phyloP scores from a whole-genome alignment of 495 filamentous ascomycete genomes.

The Bombardia bombarda region DNA sequence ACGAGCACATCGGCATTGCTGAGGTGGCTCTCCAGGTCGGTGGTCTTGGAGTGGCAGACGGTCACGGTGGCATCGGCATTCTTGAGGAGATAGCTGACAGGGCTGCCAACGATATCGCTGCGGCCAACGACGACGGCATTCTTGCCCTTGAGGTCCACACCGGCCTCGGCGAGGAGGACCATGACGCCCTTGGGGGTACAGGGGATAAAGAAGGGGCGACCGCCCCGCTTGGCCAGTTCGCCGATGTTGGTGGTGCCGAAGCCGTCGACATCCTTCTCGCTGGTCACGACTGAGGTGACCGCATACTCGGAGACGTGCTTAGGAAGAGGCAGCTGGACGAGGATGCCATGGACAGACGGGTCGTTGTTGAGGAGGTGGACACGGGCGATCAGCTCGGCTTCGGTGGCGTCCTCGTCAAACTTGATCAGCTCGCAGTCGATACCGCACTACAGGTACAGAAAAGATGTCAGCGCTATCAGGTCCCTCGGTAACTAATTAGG shows the following conservation, averaged over 20 bases:
- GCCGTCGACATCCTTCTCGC: conserved; percentile 96
- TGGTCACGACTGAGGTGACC: conserved; percentile 81
- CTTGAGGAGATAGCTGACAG: conserved; percentile 88
- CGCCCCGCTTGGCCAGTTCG: conserved; percentile 89
- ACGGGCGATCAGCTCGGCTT: conserved; percentile 75
- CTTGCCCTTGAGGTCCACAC: conserved; percentile 78
- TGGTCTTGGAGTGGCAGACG: conserved; percentile 84
- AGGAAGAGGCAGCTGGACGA: conserved; percentile 89
- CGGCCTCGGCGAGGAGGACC: conserved; percentile 77
- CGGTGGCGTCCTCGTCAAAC: conserved; percentile 71
- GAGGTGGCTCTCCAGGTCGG: conserved; percentile 59
- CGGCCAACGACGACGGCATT: conserved; percentile 90
- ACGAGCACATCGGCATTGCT: conserved; percentile 86
- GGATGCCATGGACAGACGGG: conserved; percentile 77
- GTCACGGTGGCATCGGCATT: conserved; percentile 96
- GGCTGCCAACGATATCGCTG: conserved; percentile 95
- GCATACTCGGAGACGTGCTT: conserved; percentile 80
- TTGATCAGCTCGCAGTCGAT: conserved; percentile 81
- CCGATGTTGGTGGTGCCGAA: conserved; percentile 92
- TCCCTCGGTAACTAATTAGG: not conserved
- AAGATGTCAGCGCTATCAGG: not conserved
- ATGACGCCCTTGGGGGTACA: conserved; percentile 98
- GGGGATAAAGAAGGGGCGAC: conserved; percentile 76
- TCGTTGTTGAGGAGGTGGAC: conserved; percentile 82
- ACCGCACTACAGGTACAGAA: conserved; percentile 53